Percentiles rank a stretch among this genome's conserved stretches.
These are phyloP conservation scores for Magnusiomyces tetraspermus DNA, from an alignment of 1,139 yeast genomes.

Conservation along the genomic window DNA sequence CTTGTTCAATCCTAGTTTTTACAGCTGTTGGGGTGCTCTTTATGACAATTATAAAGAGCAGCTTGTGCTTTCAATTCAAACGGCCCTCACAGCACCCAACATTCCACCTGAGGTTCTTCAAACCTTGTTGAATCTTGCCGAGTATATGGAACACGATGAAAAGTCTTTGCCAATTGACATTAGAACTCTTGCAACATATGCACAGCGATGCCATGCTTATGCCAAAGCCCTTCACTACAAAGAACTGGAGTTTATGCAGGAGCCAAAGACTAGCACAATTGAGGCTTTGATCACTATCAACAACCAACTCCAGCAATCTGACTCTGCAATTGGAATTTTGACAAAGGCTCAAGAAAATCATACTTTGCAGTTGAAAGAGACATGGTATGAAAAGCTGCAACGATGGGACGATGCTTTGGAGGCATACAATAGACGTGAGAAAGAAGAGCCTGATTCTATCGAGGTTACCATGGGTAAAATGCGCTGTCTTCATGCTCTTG, in stretches of 20 bases:
- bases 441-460: conserved; percentile 39
- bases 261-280: conserved; percentile 84
- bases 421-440: conserved; percentile 62
- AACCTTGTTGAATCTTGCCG: conserved; percentile 78
- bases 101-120: conserved; percentile 96
- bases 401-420: conserved; percentile 96
- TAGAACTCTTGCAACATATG: conserved; percentile 81
- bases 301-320: conserved; percentile 90
- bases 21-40: conserved; percentile 91
- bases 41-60: conserved; percentile 92
- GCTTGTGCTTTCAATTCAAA: conserved; percentile 71
- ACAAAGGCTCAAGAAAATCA: conserved; percentile 94
- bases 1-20: conserved; percentile 87
- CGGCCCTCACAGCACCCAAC: conserved; percentile 80
- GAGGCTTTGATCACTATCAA: conserved; percentile 88
- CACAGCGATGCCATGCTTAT: conserved; percentile 93
- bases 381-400: conserved; percentile 95
- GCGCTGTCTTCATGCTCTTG: conserved; percentile 95
- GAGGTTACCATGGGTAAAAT: conserved; percentile 95
- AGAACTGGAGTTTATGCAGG: conserved; percentile 88
- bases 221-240: conserved; percentile 96
- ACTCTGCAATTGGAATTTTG: conserved; percentile 94
- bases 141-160: conserved; percentile 96
- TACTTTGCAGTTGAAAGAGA: conserved; percentile 83
- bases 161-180: conserved; percentile 87